Conservation (phyloP, 2,329 filamentous ascomycete genomes). For the Aureobasidium sp. region DNA sequence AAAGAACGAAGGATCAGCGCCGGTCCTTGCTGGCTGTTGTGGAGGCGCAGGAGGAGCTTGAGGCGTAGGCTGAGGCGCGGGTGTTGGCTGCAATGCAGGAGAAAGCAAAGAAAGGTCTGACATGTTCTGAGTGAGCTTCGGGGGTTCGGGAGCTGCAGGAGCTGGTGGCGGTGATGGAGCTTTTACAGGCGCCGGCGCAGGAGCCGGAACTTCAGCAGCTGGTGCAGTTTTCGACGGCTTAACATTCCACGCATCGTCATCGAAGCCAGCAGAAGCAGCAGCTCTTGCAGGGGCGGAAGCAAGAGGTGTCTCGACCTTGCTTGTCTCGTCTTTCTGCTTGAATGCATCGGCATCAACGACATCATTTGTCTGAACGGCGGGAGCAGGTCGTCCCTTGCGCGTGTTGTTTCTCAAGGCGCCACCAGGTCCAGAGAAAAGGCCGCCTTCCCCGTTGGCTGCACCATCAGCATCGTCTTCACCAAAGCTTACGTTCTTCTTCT, state of each 20-base stretch:
- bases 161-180: constrained; percentile 29
- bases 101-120: constrained; percentile 60
- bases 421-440: constrained; percentile 89
- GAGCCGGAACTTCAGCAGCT: constrained; percentile 28
- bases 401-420: constrained; percentile 90
- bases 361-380: constrained; percentile 78
- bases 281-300: constrained; percentile 40
- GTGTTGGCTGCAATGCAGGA: constrained; percentile 51
- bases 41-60: constrained; percentile 32
- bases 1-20: constrained; percentile 43
- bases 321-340: constrained; percentile 49
- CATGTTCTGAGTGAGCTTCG: constrained; percentile 61
- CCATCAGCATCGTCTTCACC: constrained; percentile 57
- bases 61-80: constrained; percentile 39
- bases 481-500: constrained; percentile 33
- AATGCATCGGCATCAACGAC: constrained; percentile 84
- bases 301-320: constrained; percentile 45
- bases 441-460: constrained; percentile 41
- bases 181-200: constrained; percentile 30
- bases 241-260: constrained; percentile 96
- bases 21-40: constrained; percentile 30
- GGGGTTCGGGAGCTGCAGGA: constrained; percentile 36
- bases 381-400: constrained; percentile 79
- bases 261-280: constrained; percentile 61
- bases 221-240: constrained; percentile 63